Percentiles rank a stretch among this genome's conserved stretches.
Evolutionary conservation across 1,139 yeast species (phyloP).

Genomic region (Taphrina pruni): DNA sequence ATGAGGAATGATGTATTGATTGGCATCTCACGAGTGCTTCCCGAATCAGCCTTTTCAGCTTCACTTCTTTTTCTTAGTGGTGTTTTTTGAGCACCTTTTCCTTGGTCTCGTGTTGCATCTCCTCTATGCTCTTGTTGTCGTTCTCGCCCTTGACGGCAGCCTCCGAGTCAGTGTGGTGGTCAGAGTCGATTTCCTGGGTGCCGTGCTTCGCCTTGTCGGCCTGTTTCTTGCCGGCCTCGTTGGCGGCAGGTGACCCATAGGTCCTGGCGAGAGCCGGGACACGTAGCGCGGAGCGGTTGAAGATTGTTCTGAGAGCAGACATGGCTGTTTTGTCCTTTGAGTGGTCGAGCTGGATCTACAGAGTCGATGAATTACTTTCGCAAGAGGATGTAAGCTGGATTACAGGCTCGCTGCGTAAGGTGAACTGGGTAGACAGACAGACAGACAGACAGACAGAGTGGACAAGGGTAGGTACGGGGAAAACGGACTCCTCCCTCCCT

Average conservation of each 20-base stretch:
- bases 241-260: constrained; percentile 34
- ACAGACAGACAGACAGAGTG: too few relatives aligned
- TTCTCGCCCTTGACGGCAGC: constrained; percentile 37
- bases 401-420: too few relatives aligned
- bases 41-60: constrained; percentile 17
- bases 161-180: constrained; percentile 39
- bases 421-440: too few relatives aligned
- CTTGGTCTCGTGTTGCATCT: constrained; percentile 34
- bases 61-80: constrained; percentile 9
- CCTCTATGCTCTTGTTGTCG: constrained; percentile 34
- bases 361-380: too few relatives aligned
- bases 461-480: too few relatives aligned
- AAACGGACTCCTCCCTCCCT: too few relatives aligned
- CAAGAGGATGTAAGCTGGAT: too few relatives aligned
- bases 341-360: too few relatives aligned
- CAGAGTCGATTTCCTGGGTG: constrained; percentile 33
- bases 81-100: constrained; percentile 36
- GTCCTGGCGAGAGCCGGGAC: constrained; percentile 17
- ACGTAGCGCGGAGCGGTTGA: constrained; percentile 4
- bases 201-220: constrained; percentile 39
- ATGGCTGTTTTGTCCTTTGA: background rate
- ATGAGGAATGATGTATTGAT: background rate
- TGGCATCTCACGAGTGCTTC: constrained; percentile 9
- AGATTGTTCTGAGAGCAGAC: constrained; percentile 29
- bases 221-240: constrained; percentile 37